Evolutionary conservation across 2,329 filamentous ascomycete genomes (phyloP).

Genomic region (Aspergillus candidus): DNA sequence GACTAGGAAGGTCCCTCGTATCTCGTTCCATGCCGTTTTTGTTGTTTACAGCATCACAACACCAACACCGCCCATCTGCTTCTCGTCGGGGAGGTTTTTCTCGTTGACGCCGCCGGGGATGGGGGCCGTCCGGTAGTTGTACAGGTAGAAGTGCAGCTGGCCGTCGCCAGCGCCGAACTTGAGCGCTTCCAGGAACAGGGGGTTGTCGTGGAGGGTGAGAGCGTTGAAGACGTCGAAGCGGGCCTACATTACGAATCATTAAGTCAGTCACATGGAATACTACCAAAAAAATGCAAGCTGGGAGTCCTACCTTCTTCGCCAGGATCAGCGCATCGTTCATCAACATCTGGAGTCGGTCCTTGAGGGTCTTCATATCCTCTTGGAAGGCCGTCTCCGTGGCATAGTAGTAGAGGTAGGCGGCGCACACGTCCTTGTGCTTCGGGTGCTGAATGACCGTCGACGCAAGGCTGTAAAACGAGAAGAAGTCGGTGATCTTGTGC

Average conservation of each 20-base stretch:
- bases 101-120: constrained; percentile 79
- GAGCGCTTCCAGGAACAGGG: constrained; percentile 83
- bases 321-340: constrained; percentile 81
- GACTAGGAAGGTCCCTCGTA: no score
- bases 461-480: constrained; percentile 94
- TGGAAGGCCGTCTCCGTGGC: constrained; percentile 72
- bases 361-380: constrained; percentile 53
- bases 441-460: constrained; percentile 81
- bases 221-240: constrained; percentile 97
- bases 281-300: background rate
- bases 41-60: constrained; percentile 68
- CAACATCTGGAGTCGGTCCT: constrained; percentile 72
- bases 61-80: constrained; percentile 77
- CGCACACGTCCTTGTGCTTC: constrained; percentile 72
- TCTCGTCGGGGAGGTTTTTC: constrained; percentile 70
- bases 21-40: no score
- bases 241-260: constrained; percentile 33
- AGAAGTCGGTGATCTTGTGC: constrained; percentile 87
- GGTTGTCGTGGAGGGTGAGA: constrained; percentile 87
- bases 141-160: constrained; percentile 92
- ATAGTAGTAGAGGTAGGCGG: constrained; percentile 97
- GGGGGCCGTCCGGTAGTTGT: constrained; percentile 88
- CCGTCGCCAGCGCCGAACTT: constrained; percentile 94
- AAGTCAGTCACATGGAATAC: constrained; percentile 1
- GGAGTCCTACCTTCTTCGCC: constrained; percentile 60